A percentile compares a stretch with the other conserved stretches of the same genome.
Evolutionary conservation across 1,139 yeast genomes (phyloP).

Genomic region (Casaregolazyma suthepensis): DNA sequence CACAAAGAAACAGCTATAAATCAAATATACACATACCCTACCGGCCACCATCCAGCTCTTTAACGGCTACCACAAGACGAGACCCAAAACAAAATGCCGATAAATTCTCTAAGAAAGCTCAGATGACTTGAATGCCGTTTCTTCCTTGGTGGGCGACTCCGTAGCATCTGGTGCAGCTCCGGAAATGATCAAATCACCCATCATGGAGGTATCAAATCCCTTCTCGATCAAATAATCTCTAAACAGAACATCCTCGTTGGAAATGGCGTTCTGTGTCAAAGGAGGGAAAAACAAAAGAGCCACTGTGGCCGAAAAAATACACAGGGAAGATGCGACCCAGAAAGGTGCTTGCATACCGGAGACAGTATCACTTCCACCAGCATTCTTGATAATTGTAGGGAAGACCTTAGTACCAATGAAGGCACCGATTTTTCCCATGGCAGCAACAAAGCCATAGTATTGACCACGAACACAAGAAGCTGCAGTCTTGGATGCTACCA

Average conservation of each 20-base stretch:
- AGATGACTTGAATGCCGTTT: neutral
- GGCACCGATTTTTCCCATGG: constrained; percentile 84
- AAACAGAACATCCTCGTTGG: constrained; percentile 67
- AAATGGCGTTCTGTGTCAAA: constrained; percentile 74
- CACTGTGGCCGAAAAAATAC: constrained; percentile 61
- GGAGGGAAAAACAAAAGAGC: constrained; percentile 69
- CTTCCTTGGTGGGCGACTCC: neutral
- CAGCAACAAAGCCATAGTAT: constrained; percentile 86
- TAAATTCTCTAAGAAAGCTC: constrained; percentile 4
- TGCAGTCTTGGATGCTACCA: constrained; percentile 75
- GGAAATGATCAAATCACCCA: constrained; percentile 19
- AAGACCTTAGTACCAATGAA: constrained; percentile 83
- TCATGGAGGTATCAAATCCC: constrained; percentile 28
- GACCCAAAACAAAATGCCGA: neutral
- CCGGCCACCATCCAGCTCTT: neutral
- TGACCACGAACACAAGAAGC: constrained; percentile 89
- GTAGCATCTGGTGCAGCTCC: neutral
- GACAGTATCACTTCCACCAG: constrained; percentile 40
- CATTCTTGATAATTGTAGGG: constrained; percentile 55
- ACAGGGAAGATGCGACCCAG: constrained; percentile 73
- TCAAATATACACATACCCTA: neutral
- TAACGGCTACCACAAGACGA: neutral
- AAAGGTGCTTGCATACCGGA: constrained; percentile 68
- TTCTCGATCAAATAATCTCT: constrained; percentile 45
- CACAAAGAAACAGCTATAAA: neutral